These are phyloP conservation scores for Selaginella moellendorffii DNA, from an alignment of 75 land plant genomes.

Conservation along the genomic window DNA sequence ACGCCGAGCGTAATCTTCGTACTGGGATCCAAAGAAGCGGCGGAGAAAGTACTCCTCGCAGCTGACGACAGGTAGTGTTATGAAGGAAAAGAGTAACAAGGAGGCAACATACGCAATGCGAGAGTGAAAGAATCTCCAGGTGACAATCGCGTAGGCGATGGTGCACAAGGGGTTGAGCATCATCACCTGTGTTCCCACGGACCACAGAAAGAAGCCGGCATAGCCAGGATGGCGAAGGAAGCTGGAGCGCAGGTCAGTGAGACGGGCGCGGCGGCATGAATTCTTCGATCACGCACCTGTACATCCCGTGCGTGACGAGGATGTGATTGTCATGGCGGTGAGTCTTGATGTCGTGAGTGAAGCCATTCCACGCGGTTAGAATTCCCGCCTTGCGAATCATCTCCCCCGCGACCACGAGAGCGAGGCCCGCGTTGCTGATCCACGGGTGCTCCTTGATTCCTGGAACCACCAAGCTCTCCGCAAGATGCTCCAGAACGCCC, in stretches of 20 bases:
- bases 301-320: slow-evolving; percentile 72
- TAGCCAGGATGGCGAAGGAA: slow-evolving; percentile 86
- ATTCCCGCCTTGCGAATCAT: slow-evolving; percentile 57
- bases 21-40: slow-evolving; percentile 54
- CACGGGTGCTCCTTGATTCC: slow-evolving; percentile 41
- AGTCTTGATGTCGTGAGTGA: slow-evolving; percentile 66
- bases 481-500: slow-evolving; percentile 52
- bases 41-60: slow-evolving; percentile 76
- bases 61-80: slow-evolving; percentile 19
- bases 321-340: slow-evolving; percentile 47
- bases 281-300: slow-evolving; percentile 28
- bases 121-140: slow-evolving; percentile 54
- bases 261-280: too few relatives aligned
- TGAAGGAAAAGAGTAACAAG: not conserved
- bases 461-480: slow-evolving; percentile 40
- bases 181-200: slow-evolving; percentile 79
- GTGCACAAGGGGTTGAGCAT: slow-evolving; percentile 66
- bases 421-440: slow-evolving; percentile 53
- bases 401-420: slow-evolving; percentile 60
- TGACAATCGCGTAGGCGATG: slow-evolving; percentile 42
- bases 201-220: slow-evolving; percentile 74
- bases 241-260: too few relatives aligned
- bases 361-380: slow-evolving; percentile 55
- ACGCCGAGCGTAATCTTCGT: slow-evolving; percentile 48
- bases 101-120: slow-evolving; percentile 43